These are phyloP conservation scores for Penicillium psychrofluorescens DNA, from an alignment of 495 filamentous ascomycete species.

Conservation along the genomic window DNA sequence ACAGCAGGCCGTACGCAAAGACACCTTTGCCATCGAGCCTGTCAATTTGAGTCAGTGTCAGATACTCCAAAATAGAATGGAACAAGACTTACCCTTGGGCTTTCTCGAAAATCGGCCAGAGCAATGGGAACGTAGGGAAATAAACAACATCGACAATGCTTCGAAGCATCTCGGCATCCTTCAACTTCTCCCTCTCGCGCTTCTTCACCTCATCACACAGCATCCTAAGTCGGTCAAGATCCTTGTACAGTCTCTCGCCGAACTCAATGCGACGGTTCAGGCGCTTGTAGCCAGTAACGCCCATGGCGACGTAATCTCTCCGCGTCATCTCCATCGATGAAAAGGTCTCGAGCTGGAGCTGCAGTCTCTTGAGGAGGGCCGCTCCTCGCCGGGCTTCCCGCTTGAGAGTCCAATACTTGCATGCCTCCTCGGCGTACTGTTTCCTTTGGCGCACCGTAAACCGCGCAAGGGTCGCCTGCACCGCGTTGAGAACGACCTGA, in stretches of 20 bases:
- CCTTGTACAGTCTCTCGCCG: slow-evolving; percentile 62
- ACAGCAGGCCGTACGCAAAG: slow-evolving; percentile 58
- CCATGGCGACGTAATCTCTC: slow-evolving; percentile 88
- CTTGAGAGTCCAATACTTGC: slow-evolving; percentile 97
- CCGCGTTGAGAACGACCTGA: slow-evolving; percentile 69
- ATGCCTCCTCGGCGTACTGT: slow-evolving; percentile 85
- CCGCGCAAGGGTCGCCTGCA: slow-evolving; percentile 69
- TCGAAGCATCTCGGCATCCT: slow-evolving; percentile 65
- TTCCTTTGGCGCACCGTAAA: slow-evolving; percentile 81
- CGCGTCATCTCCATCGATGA: slow-evolving; percentile 94
- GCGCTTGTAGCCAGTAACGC: slow-evolving; percentile 68
- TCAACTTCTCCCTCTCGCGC: slow-evolving; percentile 66
- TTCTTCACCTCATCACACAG: slow-evolving; percentile 63
- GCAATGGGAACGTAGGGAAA: slow-evolving; percentile 73
- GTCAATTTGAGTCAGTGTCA: slow-evolving; percentile 25
- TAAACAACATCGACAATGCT: slow-evolving; percentile 79
- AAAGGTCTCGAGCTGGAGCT: slow-evolving; percentile 83
- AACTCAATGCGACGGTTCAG: slow-evolving; percentile 83
- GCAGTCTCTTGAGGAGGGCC: slow-evolving; percentile 82
- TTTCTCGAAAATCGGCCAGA: slow-evolving; percentile 75
- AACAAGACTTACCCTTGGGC: slow-evolving; percentile 55
- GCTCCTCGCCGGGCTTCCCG: slow-evolving; percentile 87
- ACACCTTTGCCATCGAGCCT: slow-evolving; percentile 69
- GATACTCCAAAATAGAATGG: neutral
- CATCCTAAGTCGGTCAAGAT: slow-evolving; percentile 64